Evolutionary conservation across 352 stramenopile genomes (phyloP).

Genomic region (Phytophthora kernoviae): DNA sequence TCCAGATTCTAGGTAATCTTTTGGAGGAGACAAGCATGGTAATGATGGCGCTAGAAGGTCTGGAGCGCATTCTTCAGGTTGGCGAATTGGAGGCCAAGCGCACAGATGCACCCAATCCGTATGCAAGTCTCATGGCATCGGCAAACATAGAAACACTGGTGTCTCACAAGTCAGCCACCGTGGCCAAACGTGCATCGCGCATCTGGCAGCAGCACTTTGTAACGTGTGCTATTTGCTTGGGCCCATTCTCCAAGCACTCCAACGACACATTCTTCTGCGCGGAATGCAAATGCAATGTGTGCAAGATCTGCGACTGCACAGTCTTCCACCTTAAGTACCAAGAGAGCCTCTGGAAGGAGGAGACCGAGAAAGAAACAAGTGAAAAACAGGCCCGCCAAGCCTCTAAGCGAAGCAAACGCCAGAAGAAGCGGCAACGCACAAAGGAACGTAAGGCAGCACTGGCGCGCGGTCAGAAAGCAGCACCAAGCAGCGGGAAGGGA

Average conservation of each 20-base stretch:
- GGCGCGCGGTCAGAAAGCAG: slow-evolving; percentile 40
- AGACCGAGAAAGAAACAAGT: slow-evolving; percentile 92
- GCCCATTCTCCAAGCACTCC: slow-evolving; percentile 95
- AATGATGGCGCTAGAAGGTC: slow-evolving; percentile 98
- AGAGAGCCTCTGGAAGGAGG: slow-evolving; percentile 93
- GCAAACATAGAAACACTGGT: slow-evolving; percentile 94
- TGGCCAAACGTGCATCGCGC: slow-evolving; percentile 95
- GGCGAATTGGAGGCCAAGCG: slow-evolving; percentile 90
- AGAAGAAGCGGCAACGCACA: slow-evolving; percentile 85
- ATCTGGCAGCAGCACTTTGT: slow-evolving; percentile 99
- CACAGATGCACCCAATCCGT: slow-evolving; percentile 86
- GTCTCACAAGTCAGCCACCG: slow-evolving; percentile 93
- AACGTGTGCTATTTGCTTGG: slow-evolving; percentile 96
- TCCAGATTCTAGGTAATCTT: slow-evolving; percentile 90
- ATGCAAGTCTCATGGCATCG: slow-evolving; percentile 89
- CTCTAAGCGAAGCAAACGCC: slow-evolving; percentile 84
- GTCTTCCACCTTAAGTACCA: slow-evolving; percentile 99
- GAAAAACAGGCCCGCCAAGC: slow-evolving; percentile 90
- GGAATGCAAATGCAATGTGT: slow-evolving; percentile 99
- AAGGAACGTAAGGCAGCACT: slow-evolving; percentile 84
- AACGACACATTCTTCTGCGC: slow-evolving; percentile 96
- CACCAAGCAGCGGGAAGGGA: slow-evolving; percentile 30
- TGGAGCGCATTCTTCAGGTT: slow-evolving; percentile 97
- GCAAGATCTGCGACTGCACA: slow-evolving; percentile 96
- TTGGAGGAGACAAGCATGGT: slow-evolving; percentile 97